These are phyloP conservation scores for Diaporthe vexans DNA, from an alignment of 2,329 filamentous ascomycete species.

Conservation along the genomic window DNA sequence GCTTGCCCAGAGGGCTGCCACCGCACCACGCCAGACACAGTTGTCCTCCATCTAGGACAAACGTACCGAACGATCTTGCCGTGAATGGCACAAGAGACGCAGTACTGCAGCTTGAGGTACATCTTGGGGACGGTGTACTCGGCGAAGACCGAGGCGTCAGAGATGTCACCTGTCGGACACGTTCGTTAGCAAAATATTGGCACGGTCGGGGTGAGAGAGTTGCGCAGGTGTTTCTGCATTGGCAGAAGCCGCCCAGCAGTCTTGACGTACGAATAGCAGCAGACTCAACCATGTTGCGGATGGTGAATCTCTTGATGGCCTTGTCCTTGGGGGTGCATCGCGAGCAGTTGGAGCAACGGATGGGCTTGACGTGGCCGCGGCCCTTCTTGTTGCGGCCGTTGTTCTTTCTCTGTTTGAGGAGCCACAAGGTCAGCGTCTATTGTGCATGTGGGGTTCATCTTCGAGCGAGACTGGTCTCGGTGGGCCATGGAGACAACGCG, in stretches of 20 bases:
- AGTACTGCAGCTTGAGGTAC: slow-evolving; percentile 99
- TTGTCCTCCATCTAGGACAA: slow-evolving; percentile 70
- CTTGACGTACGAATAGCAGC: slow-evolving; percentile 94
- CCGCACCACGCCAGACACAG: slow-evolving; percentile 53
- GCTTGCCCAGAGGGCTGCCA: slow-evolving; percentile 36
- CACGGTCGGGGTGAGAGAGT: neutral
- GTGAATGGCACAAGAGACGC: slow-evolving; percentile 99
- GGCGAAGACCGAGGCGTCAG: slow-evolving; percentile 97
- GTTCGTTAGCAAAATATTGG: slow-evolving; percentile 14
- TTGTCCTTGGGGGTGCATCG: slow-evolving; percentile 99
- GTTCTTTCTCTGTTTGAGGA: slow-evolving; percentile 51
- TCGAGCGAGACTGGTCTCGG: neutral
- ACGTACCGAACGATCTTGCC: slow-evolving; percentile 99
- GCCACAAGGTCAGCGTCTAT: slow-evolving; percentile 13
- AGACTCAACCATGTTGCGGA: slow-evolving; percentile 99
- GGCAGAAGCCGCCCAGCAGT: neutral
- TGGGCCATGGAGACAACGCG: slow-evolving; percentile 2
- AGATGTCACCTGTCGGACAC: slow-evolving; percentile 89
- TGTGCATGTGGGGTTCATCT: neutral
- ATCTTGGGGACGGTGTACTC: slow-evolving; percentile 99
- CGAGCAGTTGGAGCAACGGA: slow-evolving; percentile 82
- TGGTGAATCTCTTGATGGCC: slow-evolving; percentile 99
- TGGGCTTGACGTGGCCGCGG: slow-evolving; percentile 99
- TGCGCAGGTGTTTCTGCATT: slow-evolving; percentile 9
- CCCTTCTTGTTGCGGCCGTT: slow-evolving; percentile 99